Base-by-base conservation (phyloP, 2,329 filamentous ascomycete genomes). In the Penicillium sumatraense region DNA sequence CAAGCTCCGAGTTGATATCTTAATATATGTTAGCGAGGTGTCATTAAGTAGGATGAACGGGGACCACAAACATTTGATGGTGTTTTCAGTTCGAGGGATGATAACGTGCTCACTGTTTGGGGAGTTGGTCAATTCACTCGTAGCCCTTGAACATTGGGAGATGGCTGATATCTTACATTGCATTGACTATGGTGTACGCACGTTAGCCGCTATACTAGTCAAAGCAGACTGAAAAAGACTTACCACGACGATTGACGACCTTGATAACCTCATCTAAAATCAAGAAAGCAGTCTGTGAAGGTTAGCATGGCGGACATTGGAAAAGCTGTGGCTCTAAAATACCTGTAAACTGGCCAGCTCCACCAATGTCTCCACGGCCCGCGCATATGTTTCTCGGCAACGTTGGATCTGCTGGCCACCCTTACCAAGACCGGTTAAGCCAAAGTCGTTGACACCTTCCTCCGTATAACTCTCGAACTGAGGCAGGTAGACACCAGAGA, bases 261-360 rank as follows among this genome's bases (percentile, higher is more conserved):
- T 99, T 99, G 80, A 99, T 99, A 54, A 99, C 95, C 77, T 99
- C 95, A 73, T 99, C 95, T 57, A 99, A 77, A 62, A 98, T 98
- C 45, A 99, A 91, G 74, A 99, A 99, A 5, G 95, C 95, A 61
- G 95, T 99, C 85, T 88, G 66, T 11, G 56, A 40, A 41, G 45
- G 10, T 68, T 46, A 54, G 55, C 9, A 65, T 56, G 21, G 23
- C 36, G 41, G 16, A 45, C 16, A n/a, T 16, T 14, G 13, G 20
- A 26, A 45, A 20, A 11, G 6, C 31, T 20, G 14, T 18, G 14
- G 21, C 16, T 24, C 13, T 18, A 10, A 74, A n/a, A 48, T 74
- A 85, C 83, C 77, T 97, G 93, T 68, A 98, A 80, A 80, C 92
- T 96, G 16, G 93, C 93, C 61, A 98, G 81, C 78, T 98, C 93